Percentiles rank a stretch among this genome's conserved stretches.
Conservation (phyloP, 805 yeast species). For the Monosporozyma solicola region DNA sequence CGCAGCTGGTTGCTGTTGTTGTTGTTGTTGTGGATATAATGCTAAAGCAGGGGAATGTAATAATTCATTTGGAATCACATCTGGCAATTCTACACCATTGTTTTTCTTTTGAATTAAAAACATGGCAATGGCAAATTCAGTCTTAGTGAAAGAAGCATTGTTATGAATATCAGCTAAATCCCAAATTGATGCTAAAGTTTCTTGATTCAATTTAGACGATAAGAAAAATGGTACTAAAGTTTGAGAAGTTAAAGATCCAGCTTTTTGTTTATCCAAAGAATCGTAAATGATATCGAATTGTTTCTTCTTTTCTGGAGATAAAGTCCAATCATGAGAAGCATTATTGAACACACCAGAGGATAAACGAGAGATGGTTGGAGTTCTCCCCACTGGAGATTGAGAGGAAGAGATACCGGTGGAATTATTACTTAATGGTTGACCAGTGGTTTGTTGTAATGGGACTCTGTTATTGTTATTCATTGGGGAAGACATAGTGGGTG, state of each 20-base stretch:
- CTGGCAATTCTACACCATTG: conserved; percentile 71
- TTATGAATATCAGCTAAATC: conserved; percentile 86
- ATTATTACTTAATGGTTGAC: conserved; percentile 21
- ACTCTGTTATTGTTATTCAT: background rate
- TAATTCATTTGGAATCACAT: conserved; percentile 61
- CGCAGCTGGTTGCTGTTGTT: conserved; percentile 6
- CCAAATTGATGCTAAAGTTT: conserved; percentile 84
- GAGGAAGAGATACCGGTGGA: conserved; percentile 21
- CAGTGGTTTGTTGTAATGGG: conserved; percentile 26
- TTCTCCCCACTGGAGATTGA: conserved; percentile 26
- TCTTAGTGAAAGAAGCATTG: conserved; percentile 67
- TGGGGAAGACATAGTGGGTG: background rate
- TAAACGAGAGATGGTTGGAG: conserved; percentile 27
- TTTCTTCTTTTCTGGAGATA: conserved; percentile 57
- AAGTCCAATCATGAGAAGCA: conserved; percentile 51
- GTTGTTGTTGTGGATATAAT: conserved; percentile 12
- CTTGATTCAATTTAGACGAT: conserved; percentile 80
- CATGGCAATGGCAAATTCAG: conserved; percentile 91
- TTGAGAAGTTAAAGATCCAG: conserved; percentile 60
- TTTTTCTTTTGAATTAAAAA: conserved; percentile 79
- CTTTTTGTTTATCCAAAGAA: conserved; percentile 55
- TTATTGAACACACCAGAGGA: conserved; percentile 29
- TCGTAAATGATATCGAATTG: conserved; percentile 78
- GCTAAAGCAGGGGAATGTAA: conserved; percentile 32
- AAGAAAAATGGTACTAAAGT: conserved; percentile 84